Evolutionary conservation across 306 rosid genomes (phyloP).

Genomic region (Neltuma alba): DNA sequence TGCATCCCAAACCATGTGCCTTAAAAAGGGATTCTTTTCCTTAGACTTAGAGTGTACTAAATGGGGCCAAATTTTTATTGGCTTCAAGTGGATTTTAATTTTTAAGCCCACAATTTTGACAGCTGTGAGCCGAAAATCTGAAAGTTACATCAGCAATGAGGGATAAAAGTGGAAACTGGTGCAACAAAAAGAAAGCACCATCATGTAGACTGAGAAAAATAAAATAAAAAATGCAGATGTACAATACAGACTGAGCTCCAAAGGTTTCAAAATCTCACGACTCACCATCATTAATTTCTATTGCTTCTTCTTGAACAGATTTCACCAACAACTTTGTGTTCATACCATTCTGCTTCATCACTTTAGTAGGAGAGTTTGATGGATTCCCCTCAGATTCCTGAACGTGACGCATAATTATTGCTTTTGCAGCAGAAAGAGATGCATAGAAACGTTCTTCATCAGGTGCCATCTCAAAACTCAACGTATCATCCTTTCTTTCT

Average conservation of each 20-base stretch:
- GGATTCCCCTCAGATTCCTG: neutral
- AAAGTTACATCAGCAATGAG: neutral
- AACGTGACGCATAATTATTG: neutral
- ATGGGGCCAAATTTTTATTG: neutral
- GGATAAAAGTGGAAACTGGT: neutral
- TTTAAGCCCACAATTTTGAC: neutral
- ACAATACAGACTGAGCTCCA: neutral
- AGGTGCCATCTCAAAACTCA: neutral
- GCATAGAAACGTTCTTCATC: neutral
- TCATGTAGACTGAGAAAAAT: neutral
- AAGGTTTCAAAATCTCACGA: neutral
- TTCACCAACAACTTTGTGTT: neutral
- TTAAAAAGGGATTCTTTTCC: neutral
- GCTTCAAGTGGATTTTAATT: neutral
- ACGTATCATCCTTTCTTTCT: neutral
- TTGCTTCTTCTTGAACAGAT: neutral
- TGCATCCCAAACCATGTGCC: neutral
- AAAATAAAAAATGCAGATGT: neutral
- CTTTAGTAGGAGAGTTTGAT: neutral
- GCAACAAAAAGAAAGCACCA: neutral
- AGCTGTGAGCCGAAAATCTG: neutral
- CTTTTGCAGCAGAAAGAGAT: neutral
- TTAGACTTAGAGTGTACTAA: neutral
- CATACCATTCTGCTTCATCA: neutral
- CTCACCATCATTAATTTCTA: neutral